Percentiles rank a stretch among this genome's conserved stretches.
phyloP scores from a whole-genome alignment of 768 basidiomycete species.

The Trametopsis cervina region DNA sequence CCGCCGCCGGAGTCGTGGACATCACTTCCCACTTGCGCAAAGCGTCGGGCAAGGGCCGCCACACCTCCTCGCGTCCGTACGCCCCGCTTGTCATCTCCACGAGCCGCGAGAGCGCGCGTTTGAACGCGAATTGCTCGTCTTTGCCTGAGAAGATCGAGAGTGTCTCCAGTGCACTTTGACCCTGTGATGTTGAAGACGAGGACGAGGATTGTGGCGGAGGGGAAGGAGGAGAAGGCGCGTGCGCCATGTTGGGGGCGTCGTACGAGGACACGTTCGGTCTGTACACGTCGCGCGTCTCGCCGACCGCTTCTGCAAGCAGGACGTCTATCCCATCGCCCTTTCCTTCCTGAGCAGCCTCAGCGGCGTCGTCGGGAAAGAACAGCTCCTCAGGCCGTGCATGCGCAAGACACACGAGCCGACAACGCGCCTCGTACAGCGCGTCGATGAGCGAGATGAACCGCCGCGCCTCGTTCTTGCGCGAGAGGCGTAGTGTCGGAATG shows the following conservation, averaged over 20 bases:
- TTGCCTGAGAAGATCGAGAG: constrained; percentile 50
- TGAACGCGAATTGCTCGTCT: constrained; percentile 59
- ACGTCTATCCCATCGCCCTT: constrained; percentile 20
- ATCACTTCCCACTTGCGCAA: constrained; percentile 29
- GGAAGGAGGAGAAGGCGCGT: constrained; percentile 15
- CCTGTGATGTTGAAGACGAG: no score
- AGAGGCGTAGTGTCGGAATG: constrained; percentile 42
- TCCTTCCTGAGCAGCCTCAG: constrained; percentile 1
- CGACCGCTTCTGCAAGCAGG: constrained; percentile 42
- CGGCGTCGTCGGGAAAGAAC: constrained; percentile 49
- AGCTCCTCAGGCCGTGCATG: constrained; percentile 34
- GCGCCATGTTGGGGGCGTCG: constrained; percentile 30
- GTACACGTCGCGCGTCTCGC: constrained; percentile 42
- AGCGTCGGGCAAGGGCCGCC: constrained; percentile 29
- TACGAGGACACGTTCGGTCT: constrained; percentile 52
- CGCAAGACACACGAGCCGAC: constrained; percentile 32
- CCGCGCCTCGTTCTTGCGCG: constrained; percentile 51
- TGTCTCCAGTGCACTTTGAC: constrained; percentile 37
- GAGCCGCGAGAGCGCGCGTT: constrained; percentile 51
- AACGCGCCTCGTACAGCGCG: constrained; percentile 44
- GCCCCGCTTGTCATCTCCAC: constrained; percentile 45
- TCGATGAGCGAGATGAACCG: constrained; percentile 57
- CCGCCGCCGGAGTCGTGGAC: no score
- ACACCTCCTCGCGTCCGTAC: constrained; percentile 27
- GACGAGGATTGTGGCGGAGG: constrained; percentile 20